Percentiles rank a stretch among this genome's conserved stretches.
Conservation (phyloP, 2,329 filamentous ascomycete genomes). For the Myriosclerotinia scirpicola region DNA sequence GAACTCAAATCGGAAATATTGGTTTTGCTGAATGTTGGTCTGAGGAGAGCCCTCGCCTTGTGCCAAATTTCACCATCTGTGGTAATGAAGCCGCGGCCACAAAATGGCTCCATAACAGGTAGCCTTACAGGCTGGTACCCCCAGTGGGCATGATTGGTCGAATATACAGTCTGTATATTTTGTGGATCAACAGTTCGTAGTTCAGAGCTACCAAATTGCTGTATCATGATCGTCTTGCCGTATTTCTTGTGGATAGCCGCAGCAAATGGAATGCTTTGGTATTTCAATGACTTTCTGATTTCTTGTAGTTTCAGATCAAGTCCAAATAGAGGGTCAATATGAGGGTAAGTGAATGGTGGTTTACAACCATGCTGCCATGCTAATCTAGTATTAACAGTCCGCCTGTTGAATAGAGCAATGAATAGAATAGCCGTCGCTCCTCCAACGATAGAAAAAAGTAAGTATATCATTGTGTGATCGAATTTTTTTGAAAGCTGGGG, state of each 20-base stretch:
- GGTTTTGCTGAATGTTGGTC: constrained; percentile 8
- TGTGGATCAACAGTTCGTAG: constrained; percentile 17
- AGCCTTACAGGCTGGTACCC: background rate
- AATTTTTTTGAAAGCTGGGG: no score
- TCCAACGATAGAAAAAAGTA: no score
- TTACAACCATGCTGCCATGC: background rate
- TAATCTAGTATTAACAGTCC: no score
- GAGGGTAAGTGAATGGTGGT: background rate
- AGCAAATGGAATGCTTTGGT: background rate
- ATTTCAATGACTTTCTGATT: background rate
- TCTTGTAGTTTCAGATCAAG: background rate
- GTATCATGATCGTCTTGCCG: constrained; percentile 7
- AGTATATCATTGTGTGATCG: no score
- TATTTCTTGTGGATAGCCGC: background rate
- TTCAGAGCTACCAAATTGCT: background rate
- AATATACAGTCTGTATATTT: constrained; percentile 4
- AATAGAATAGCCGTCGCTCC: no score
- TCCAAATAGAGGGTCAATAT: background rate
- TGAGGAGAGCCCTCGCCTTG: background rate
- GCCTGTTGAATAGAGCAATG: no score
- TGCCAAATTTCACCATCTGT: constrained; percentile 19
- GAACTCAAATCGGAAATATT: background rate
- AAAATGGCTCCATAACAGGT: constrained; percentile 12
- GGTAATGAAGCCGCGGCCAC: constrained; percentile 18
- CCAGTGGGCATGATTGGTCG: constrained; percentile 4